Base-by-base conservation (phyloP, 371 early-diverging fungal genomes). In the Circinella minor region DNA sequence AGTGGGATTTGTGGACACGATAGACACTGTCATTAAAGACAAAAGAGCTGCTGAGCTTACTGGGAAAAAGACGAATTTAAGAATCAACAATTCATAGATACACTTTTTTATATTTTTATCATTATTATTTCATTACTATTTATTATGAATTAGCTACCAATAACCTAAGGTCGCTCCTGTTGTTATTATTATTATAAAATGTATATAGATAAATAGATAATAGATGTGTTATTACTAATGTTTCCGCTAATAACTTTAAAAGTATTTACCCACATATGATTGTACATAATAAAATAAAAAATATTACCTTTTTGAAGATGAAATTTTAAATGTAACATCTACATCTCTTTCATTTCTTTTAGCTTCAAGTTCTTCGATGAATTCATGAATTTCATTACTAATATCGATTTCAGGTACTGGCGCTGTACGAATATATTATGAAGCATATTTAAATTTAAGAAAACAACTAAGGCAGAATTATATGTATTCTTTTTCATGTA, bases 1-100 rank as follows among this genome's bases (percentile, higher is more conserved):
- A 55, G 89, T 89, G 6, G 89, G 82, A 3, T 89, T 89, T 73
- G 79, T 89, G 38, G 89, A 89, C 70, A 88, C 87, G 0, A 65
- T 69, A 1, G 85, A 85, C 61, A 84, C 85, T 10, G 65, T 81
- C 17, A 62, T 57, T 37, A 80, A 82, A 60, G 79, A 80, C 47
- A 48, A 59, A 38, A 38, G 43, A 43, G 43, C 43, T 43, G 43
- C 43, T 43, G 11, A 9, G 43, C 43, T 14, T 5, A n/a, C 59
- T 43, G 36, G 36, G 7, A 65, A 63, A 10, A 18, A n/a, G 18
- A 17, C 17, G 11, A 9, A 8, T 36, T 36, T 34, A 36, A 34
- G 4, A 36, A 0, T 8, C 20, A 4, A 59, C 10, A 34, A 13
- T 6, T 10, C 15, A 15, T 51, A 51, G 51, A 51, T 27, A 27